These are phyloP conservation scores for Leccinum longicurvipes DNA, from an alignment of 768 basidiomycete genomes.

Conservation along the genomic window DNA sequence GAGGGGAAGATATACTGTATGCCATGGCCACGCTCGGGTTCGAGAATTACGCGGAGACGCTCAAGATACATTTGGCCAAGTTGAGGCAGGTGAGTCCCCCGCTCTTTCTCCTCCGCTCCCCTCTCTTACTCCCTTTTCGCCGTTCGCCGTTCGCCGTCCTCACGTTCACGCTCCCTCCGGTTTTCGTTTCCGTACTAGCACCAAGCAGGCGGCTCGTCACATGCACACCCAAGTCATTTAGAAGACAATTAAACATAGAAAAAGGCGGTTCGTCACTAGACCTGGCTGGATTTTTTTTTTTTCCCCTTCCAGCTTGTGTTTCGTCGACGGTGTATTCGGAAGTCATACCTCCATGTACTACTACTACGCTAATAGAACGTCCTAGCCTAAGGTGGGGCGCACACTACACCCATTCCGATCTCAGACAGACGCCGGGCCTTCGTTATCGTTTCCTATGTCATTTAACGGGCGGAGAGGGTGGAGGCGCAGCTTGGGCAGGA, in stretches of 20 bases:
- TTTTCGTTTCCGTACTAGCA: conserved; percentile 15
- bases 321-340: background rate
- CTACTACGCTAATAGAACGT: background rate
- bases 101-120: background rate
- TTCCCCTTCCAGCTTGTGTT: background rate
- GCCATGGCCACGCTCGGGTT: conserved; percentile 94
- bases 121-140: background rate
- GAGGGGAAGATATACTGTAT: conserved; percentile 94
- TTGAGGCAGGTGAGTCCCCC: conserved; percentile 62
- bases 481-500: background rate
- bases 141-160: background rate
- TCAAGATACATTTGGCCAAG: conserved; percentile 91
- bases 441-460: background rate
- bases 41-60: conserved; percentile 89
- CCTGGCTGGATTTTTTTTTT: background rate
- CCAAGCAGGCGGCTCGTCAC: conserved; percentile 27
- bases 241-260: conserved; percentile 18
- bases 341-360: background rate
- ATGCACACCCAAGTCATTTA: conserved; percentile 21
- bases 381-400: background rate
- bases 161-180: background rate
- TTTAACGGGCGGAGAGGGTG: too few species aligned
- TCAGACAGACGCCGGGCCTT: background rate
- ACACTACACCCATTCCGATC: background rate
- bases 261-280: background rate